Base-by-base conservation (phyloP, 1,284 basidiomycete species). In the Inonotus obliquus region DNA sequence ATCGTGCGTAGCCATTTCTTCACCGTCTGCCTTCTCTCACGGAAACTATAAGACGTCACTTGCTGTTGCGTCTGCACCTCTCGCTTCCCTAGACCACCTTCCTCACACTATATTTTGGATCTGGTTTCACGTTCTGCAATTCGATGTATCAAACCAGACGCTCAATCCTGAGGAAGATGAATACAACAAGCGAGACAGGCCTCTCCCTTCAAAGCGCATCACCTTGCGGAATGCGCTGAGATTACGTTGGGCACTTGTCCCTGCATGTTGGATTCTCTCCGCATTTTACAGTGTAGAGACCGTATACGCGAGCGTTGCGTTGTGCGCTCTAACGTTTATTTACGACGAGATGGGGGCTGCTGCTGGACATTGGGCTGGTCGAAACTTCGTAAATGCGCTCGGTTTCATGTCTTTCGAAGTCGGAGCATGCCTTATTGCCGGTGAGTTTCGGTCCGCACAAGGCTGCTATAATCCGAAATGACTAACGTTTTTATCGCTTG, bases 181-280 rank as follows among this genome's bases (percentile, higher is more conserved):
- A 2, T 61, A 69, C 49, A 81, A 81, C 68, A 77, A 80, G 60
- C 72, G 75, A 0, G 76, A 76, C 69, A 66, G 79, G 11, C 80
- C 80, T 2, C 67, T 81, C n/a, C 78, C 79, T 0, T 67, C 78
- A 3, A 72, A 73, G 10, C 73, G 75, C 1, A 75, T 81, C 29
- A 69, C 75, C 13, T 60, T 74, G 17, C 38, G 47, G 2, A 67
- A 69, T 17, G 74, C 79, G 1, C 62, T 63, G 9, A 41, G 62
- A 0, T 69, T 80, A 2, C 75, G 77, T 17, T 76, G 75, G 73
- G 32, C 68, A 10, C 70, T 76, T 29, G 65, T 75, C 9, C 27
- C 63, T 11, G 14, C 71, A 11, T 76, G 72, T 55, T 45, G 70
- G 23, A 56, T 62, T 6, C 57, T 67, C 38, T 76, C 73, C 6